Percentiles rank a stretch among this genome's conserved stretches.
Evolutionary conservation across 768 basidiomycete species (phyloP).

Genomic region (Termitomyces sp.): DNA sequence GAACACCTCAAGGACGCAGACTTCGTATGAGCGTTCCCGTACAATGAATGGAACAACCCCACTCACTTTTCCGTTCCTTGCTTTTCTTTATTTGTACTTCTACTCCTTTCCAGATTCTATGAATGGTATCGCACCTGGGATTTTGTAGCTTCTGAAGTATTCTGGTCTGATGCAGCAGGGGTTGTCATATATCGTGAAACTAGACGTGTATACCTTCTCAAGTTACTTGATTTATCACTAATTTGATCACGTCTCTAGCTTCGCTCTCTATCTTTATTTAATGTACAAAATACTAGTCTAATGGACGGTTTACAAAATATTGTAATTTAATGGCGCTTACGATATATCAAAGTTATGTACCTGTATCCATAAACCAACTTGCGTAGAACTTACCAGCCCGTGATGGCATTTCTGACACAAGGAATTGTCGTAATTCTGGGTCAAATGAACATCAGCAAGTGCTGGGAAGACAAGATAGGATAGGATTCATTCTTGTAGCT

Average conservation of each 20-base stretch:
- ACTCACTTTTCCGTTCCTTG: background rate
- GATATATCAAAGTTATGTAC: background rate
- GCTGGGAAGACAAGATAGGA: too few species aligned
- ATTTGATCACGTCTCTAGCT: too few species aligned
- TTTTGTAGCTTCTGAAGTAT: background rate
- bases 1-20: constrained; percentile 44
- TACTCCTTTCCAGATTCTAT: background rate
- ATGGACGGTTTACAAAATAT: background rate
- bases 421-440: background rate
- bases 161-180: background rate
- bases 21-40: constrained; percentile 8
- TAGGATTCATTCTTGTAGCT: too few species aligned
- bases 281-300: background rate
- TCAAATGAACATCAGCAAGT: too few species aligned
- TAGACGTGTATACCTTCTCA: background rate
- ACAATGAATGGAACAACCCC: background rate
- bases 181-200: background rate
- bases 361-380: too few species aligned
- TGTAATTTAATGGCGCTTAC: background rate
- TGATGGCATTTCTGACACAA: too few species aligned
- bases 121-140: background rate
- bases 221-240: background rate
- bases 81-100: background rate
- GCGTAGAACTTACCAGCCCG: too few species aligned
- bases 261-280: background rate